Base-by-base conservation (phyloP, 768 basidiomycete species). In the Pleurotus ostreatus region DNA sequence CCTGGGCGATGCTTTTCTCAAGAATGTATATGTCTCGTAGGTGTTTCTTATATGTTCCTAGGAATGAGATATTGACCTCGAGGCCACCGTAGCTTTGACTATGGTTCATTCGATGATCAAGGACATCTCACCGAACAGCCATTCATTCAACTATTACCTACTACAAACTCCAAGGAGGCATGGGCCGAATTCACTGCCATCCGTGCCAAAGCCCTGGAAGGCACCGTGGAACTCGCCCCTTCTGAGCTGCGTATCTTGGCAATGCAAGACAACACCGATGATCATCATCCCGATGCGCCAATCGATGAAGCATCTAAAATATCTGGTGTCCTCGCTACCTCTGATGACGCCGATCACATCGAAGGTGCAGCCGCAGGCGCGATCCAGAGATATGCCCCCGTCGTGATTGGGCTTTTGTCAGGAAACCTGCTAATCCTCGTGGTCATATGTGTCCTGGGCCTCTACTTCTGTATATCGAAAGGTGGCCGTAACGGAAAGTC, bases 1-100 rank as follows among this genome's bases (percentile, higher is more conserved):
- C 45, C 73, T 89, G 45, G 88, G 88, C 55, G 89, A 89, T 85
- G 77, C 81, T 7, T 89, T 88, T 71, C 68, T 86, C 86, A 61
- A 63, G 83, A 53, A 53, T 23, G 20, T 38, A 75, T 5, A 22
- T 52, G 0, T 18, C 43, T 23, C 46, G 61, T 61, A 43, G 46
- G 41, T 38, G 49, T 23, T 18, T 39, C 34, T 30, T 12, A 49
- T 20, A 38, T 9, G 23, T 13, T 55, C 40, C 15, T 22, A 48
- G 39, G 8, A 37, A 26, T 7, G 38, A 43, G 23, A 38, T 49
- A 16, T 51, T 34, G 39, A 34, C 20, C 20, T 20, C 20, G 20
- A 20, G 64, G 67, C 79, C 12, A 18, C 26, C 38, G 4, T 12
- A 67, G 83, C 40, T 76, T 89, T 68, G 75, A 88, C 66, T 87